Evolutionary conservation across 495 filamentous ascomycete species (phyloP).

Genomic region (Podospora australis): DNA sequence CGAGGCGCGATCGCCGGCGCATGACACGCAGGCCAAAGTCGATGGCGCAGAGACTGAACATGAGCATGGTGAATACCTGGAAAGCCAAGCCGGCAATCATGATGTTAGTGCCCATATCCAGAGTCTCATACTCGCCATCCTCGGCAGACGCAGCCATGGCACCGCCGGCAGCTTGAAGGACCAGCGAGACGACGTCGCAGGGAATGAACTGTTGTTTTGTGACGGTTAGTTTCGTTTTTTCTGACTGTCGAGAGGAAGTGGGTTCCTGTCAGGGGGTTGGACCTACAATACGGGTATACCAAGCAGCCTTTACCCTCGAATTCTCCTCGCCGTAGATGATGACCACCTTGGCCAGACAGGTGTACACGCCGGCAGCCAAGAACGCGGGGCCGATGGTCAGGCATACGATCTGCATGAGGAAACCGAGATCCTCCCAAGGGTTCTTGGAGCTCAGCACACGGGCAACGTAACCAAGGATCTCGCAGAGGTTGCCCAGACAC

Average conservation of each 20-base stretch:
- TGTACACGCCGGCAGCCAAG: conserved; percentile 20
- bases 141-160: conserved; percentile 28
- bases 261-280: too few relatives aligned
- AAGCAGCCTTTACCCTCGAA: conserved; percentile 21
- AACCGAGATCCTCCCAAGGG: conserved; percentile 4
- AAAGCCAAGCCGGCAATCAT: conserved; percentile 41
- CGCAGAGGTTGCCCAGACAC: conserved; percentile 19
- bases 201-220: conserved; percentile 35
- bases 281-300: conserved; percentile 27
- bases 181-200: conserved; percentile 43
- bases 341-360: conserved; percentile 32
- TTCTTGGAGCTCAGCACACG: conserved; percentile 21
- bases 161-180: conserved; percentile 47
- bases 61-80: conserved; percentile 34
- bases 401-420: conserved; percentile 27
- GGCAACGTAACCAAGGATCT: conserved; percentile 25
- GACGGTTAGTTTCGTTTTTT: too few relatives aligned
- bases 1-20: neutral
- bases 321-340: conserved; percentile 35
- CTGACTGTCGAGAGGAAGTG: too few relatives aligned
- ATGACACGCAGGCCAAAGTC: conserved; percentile 15
- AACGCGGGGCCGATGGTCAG: conserved; percentile 34
- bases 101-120: conserved; percentile 32
- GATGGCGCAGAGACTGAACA: conserved; percentile 16
- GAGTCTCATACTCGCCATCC: neutral